Percentiles rank a stretch among this genome's conserved stretches.
Evolutionary conservation across 2,329 filamentous ascomycete genomes (phyloP).

Genomic region (Verticillium nubilum): DNA sequence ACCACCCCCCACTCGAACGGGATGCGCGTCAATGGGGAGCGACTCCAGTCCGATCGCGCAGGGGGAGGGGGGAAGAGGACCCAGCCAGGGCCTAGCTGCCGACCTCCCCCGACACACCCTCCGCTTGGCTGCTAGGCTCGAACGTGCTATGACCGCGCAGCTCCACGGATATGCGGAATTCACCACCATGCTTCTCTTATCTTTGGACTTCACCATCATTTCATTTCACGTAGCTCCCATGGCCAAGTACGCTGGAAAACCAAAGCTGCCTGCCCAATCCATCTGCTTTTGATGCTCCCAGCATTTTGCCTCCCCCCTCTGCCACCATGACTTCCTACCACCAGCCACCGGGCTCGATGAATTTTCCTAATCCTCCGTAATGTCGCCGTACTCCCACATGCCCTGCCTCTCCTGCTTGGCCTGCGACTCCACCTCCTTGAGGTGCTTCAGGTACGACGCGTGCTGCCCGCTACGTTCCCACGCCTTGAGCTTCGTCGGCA

Average conservation of each 20-base stretch:
- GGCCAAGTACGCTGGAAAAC: constrained; percentile 4
- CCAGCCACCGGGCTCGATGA: background rate
- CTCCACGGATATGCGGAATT: background rate
- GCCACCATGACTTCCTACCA: background rate
- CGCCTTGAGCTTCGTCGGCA: constrained; percentile 82
- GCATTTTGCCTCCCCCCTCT: background rate
- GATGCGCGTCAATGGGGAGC: background rate
- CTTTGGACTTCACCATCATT: background rate
- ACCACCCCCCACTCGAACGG: background rate
- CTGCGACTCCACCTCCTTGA: constrained; percentile 67
- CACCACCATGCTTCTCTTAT: background rate
- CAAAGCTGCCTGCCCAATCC: constrained; percentile 6
- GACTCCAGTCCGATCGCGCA: background rate
- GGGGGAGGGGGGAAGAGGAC: background rate
- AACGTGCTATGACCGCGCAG: background rate
- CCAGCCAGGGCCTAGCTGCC: background rate
- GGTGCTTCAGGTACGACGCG: constrained; percentile 62
- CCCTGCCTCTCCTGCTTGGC: constrained; percentile 78
- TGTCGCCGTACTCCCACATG: constrained; percentile 98
- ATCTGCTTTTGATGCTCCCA: constrained; percentile 7
- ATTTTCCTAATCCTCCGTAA: constrained; percentile 72
- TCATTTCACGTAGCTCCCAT: constrained; percentile 5
- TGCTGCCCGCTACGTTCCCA: constrained; percentile 77
- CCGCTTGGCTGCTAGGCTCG: background rate
- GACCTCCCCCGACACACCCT: background rate